These are phyloP conservation scores for Symbiotaphrina buchneri DNA, from an alignment of 495 filamentous ascomycete species.

Conservation along the genomic window DNA sequence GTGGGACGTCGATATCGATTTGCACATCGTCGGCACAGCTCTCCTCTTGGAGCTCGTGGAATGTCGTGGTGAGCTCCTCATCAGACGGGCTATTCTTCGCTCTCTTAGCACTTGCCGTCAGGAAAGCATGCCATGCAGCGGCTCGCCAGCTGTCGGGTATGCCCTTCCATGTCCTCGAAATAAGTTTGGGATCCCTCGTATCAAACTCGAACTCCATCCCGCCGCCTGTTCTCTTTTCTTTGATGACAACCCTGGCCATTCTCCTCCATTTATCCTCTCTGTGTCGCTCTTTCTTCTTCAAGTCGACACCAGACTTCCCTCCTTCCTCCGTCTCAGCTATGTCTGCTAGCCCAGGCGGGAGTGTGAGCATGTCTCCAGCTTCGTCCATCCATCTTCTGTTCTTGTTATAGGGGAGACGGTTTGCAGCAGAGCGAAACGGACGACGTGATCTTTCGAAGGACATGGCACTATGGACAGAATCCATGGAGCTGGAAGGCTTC, in stretches of 20 bases:
- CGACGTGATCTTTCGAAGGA: too few relatives aligned
- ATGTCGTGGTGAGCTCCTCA: conserved; percentile 43
- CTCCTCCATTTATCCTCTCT: conserved; percentile 90
- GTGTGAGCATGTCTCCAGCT: conserved; percentile 73
- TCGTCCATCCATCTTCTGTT: conserved; percentile 60
- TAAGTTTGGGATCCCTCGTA: conserved; percentile 58
- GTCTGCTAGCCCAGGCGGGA: conserved; percentile 41
- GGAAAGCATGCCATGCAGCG: conserved; percentile 87
- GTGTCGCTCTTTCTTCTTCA: conserved; percentile 60
- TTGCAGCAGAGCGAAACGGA: conserved; percentile 39
- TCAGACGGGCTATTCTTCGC: conserved; percentile 36
- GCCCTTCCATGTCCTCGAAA: conserved; percentile 90
- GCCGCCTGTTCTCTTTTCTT: conserved; percentile 29
- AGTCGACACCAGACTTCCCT: conserved; percentile 28
- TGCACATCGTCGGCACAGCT: conserved; percentile 82
- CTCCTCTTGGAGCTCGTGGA: conserved; percentile 43
- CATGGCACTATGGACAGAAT: conserved; percentile 5
- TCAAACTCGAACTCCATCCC: conserved; percentile 88
- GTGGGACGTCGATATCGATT: conserved; percentile 91
- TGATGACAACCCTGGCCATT: conserved; percentile 56
- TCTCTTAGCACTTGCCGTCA: conserved; percentile 57
- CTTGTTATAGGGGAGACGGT: conserved; percentile 52
- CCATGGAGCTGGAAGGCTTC: conserved; percentile 7
- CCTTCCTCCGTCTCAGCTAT: conserved; percentile 35
- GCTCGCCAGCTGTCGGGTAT: conserved; percentile 92